phyloP scores from a whole-genome alignment of 2,329 filamentous ascomycete species.

The Nigrospora oryzae region DNA sequence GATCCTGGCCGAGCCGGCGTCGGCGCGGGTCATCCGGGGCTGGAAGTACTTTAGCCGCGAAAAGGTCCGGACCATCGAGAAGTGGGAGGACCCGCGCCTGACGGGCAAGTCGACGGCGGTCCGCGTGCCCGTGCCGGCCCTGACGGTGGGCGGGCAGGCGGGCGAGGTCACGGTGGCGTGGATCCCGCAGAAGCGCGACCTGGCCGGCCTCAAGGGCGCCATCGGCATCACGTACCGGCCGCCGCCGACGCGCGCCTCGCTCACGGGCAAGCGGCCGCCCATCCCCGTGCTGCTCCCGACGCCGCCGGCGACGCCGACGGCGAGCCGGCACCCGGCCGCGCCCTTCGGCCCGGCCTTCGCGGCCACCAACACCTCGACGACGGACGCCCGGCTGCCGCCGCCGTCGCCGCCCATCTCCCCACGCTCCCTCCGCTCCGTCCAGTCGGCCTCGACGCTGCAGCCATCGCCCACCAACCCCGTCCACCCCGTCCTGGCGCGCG shows the following conservation, averaged over 20 bases:
- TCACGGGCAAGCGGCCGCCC: too few species aligned
- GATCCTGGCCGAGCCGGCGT: slow-evolving; percentile 58
- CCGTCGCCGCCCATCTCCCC: slow-evolving; percentile 28
- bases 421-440: slow-evolving; percentile 22
- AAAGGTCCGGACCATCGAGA: slow-evolving; percentile 33
- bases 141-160: slow-evolving; percentile 38
- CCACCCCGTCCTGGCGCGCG: slow-evolving; percentile 2
- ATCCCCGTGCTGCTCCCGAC: slow-evolving; percentile 9
- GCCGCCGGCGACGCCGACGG: slow-evolving; percentile 21
- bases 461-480: slow-evolving; percentile 12
- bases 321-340: slow-evolving; percentile 6
- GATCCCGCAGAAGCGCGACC: slow-evolving; percentile 51
- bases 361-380: slow-evolving; percentile 5
- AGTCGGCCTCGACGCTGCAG: slow-evolving; percentile 25
- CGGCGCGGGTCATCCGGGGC: slow-evolving; percentile 54
- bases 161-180: slow-evolving; percentile 67
- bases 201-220: slow-evolving; percentile 55
- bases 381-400: slow-evolving; percentile 15
- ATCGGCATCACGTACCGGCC: slow-evolving; percentile 66
- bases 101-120: slow-evolving; percentile 23
- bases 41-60: slow-evolving; percentile 60
- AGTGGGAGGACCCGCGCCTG: slow-evolving; percentile 33
- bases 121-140: slow-evolving; percentile 44
- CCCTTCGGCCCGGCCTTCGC: not conserved
- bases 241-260: slow-evolving; percentile 22